Conservation (phyloP, 768 basidiomycete species). For the Phaffia tasmanica region DNA sequence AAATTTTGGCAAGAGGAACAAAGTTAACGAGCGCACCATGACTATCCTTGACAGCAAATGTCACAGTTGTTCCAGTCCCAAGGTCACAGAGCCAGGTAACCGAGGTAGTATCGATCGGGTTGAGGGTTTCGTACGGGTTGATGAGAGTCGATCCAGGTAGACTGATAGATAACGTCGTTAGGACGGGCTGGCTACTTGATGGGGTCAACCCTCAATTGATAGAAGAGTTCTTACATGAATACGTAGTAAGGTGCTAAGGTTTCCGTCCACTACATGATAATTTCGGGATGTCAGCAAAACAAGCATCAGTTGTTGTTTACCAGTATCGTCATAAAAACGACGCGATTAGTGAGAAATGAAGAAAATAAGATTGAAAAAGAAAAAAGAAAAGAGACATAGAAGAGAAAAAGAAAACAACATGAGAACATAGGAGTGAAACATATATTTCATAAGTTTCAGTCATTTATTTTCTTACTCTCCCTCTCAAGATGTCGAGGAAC, state of each 20-base stretch:
- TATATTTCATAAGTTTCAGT: too few species aligned
- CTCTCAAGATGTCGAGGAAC: neutral
- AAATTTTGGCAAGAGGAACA: neutral
- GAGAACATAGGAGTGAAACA: neutral
- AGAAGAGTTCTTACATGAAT: neutral
- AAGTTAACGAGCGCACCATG: neutral
- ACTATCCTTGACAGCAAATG: neutral
- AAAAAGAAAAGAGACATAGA: neutral
- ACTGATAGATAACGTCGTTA: neutral
- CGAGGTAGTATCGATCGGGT: neutral
- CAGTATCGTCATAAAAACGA: too few species aligned
- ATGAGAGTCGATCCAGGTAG: neutral
- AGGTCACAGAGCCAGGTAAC: slow-evolving; percentile 3
- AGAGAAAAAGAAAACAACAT: neutral
- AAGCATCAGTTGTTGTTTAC: too few species aligned
- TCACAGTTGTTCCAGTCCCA: neutral
- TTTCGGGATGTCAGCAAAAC: too few species aligned
- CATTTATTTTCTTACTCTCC: too few species aligned
- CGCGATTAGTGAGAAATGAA: too few species aligned
- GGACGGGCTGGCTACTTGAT: neutral
- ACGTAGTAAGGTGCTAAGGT: neutral
- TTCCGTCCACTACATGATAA: neutral
- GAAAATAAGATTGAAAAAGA: neutral
- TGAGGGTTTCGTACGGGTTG: neutral
- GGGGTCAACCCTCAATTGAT: neutral